Base-by-base conservation (phyloP, 805 yeast species). In the Saturnispora kantuleensis region DNA sequence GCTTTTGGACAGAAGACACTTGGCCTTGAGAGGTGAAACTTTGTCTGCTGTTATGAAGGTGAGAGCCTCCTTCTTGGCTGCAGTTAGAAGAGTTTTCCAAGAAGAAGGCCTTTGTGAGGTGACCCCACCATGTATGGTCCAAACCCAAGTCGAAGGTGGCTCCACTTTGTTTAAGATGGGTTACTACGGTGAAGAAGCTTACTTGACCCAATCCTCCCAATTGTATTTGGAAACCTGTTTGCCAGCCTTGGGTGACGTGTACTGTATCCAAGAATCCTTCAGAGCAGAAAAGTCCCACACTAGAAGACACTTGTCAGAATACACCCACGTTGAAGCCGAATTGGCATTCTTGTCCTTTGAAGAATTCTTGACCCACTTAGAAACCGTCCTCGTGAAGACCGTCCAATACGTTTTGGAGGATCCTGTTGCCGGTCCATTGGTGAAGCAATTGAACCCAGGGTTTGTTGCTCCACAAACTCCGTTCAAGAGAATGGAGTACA, bases 121-220 rank as follows among this genome's bases (percentile, higher is more conserved):
- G 48, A 93, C 97, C 34, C 97, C 98, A 38, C 99, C 99, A 59
- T 89, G 97, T 69, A 93, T 93, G 97, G 99, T 93, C 46, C 98
- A 93, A 70, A 89, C 96, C 34, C 97, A 93, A 72, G 99, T 93
- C 48, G 99, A 93, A 70, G 98, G 99, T 64, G 99, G 99, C 44
- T 84, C 97, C 34, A 93, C 98, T 13, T 73, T 93, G 60, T 93
- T 93, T 74, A 79, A 81, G 58, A 71, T 93, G 70, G 84, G 85
- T 64, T 93, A 94, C 72, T 93, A 93, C 64, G 97, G 96, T 45
- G 95, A 93, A 70, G 93, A 89, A 64, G 97, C 98, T 10, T 93
- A 71, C 67, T 73, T 93, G 60, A 94, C 99, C 15, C 99, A 93
- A 70, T 84, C 96, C 8, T 90, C 97, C 13, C 99, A 93, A 71